phyloP scores from a whole-genome alignment of 768 basidiomycete species.

The Rhodotorula diobovata region DNA sequence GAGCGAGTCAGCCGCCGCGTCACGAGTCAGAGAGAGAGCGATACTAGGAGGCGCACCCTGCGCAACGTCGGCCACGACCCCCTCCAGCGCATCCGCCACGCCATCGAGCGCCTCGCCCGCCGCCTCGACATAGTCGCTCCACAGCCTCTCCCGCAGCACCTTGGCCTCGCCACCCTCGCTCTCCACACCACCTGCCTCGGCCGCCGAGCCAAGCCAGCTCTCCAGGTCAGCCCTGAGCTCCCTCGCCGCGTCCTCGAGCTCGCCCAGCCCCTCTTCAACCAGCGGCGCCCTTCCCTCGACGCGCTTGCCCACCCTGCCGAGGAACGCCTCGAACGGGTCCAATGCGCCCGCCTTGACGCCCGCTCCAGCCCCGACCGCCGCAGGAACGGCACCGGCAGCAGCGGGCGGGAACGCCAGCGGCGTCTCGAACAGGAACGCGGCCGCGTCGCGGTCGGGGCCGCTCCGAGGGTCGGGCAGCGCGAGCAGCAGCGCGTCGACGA shows the following conservation, averaged over 20 bases:
- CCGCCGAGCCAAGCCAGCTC: conserved; percentile 14
- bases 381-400: background rate
- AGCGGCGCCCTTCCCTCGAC: conserved; percentile 31
- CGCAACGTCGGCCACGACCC: background rate
- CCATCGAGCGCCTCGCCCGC: conserved; percentile 15
- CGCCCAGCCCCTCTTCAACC: conserved; percentile 23
- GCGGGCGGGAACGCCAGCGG: conserved; percentile 22
- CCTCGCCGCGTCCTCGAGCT: conserved; percentile 29
- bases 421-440: conserved; percentile 29
- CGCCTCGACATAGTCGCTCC: conserved; percentile 11
- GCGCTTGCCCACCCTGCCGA: conserved; percentile 22
- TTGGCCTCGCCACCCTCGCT: background rate
- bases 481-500: conserved; percentile 17
- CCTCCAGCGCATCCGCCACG: conserved; percentile 2
- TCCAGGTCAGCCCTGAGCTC: conserved; percentile 23
- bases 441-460: conserved; percentile 15
- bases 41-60: background rate
- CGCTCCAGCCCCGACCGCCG: background rate
- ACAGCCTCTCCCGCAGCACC: background rate
- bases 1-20: no score
- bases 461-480: background rate
- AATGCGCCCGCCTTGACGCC: background rate
- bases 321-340: conserved; percentile 38
- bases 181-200: background rate
- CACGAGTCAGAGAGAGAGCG: no score